Conservation (phyloP, 1,284 basidiomycete species). For the Singerocomus inundabilis region DNA sequence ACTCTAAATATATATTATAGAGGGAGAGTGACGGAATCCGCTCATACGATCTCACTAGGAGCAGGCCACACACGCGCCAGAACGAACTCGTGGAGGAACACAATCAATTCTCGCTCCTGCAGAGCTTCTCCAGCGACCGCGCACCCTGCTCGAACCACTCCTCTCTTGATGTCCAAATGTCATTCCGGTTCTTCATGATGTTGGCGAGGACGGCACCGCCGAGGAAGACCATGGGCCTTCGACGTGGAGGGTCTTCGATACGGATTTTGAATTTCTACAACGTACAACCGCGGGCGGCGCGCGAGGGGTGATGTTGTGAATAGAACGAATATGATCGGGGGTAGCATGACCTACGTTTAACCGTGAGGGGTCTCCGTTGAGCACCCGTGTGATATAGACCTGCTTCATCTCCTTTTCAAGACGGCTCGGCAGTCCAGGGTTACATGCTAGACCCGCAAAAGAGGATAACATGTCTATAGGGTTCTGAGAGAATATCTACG, state of each 20-base stretch:
- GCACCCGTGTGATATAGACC: slow-evolving; percentile 88
- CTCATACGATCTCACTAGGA: background rate
- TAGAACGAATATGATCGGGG: background rate
- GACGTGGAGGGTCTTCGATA: slow-evolving; percentile 95
- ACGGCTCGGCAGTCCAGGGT: slow-evolving; percentile 94
- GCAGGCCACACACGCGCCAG: no score
- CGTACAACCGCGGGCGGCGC: background rate
- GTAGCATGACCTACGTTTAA: slow-evolving; percentile 68
- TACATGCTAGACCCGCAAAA: slow-evolving; percentile 97
- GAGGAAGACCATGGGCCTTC: slow-evolving; percentile 99
- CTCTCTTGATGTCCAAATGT: slow-evolving; percentile 93
- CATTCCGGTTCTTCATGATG: slow-evolving; percentile 94
- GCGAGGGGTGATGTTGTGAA: background rate
- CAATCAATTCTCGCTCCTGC: slow-evolving; percentile 54
- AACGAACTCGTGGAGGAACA: no score
- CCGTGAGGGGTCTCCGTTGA: slow-evolving; percentile 81
- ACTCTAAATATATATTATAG: no score
- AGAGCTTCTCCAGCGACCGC: slow-evolving; percentile 81
- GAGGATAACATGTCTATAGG: slow-evolving; percentile 98
- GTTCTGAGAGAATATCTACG: slow-evolving; percentile 85
- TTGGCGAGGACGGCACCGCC: slow-evolving; percentile 95
- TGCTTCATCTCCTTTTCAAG: slow-evolving; percentile 99
- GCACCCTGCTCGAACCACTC: slow-evolving; percentile 93
- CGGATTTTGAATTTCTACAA: slow-evolving; percentile 96
- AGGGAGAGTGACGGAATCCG: background rate